These are phyloP conservation scores for Calocera viscosa DNA, from an alignment of 768 basidiomycete genomes.

Conservation along the genomic window DNA sequence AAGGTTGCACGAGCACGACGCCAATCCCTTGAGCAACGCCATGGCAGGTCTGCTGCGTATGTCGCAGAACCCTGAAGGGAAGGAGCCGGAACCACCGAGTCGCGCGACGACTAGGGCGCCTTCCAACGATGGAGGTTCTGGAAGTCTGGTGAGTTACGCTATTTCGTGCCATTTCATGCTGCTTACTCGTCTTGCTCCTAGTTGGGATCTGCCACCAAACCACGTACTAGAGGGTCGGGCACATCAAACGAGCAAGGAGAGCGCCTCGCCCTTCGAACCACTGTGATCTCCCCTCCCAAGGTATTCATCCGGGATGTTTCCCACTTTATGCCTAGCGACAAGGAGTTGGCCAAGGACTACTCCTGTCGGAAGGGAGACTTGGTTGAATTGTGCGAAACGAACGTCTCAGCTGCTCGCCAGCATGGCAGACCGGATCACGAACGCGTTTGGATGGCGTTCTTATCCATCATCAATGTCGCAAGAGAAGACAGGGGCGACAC, in stretches of 20 bases:
- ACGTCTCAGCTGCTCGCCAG: constrained; percentile 46
- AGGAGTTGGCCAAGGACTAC: constrained; percentile 52
- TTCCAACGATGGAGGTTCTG: neutral
- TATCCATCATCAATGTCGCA: constrained; percentile 33
- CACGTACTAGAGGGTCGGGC: constrained; percentile 1
- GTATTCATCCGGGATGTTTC: constrained; percentile 36
- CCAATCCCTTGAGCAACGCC: constrained; percentile 14
- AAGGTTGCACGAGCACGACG: constrained; percentile 10
- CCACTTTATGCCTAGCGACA: constrained; percentile 40
- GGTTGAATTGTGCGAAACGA: constrained; percentile 43
- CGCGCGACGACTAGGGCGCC: neutral
- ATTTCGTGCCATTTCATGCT: neutral
- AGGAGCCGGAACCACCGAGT: constrained; percentile 3
- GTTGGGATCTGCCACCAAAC: neutral
- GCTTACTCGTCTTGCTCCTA: neutral
- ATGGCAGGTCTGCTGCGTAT: constrained; percentile 13
- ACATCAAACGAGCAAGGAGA: neutral
- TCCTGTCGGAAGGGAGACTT: constrained; percentile 34
- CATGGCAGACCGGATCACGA: constrained; percentile 59
- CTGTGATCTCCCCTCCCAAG: neutral
- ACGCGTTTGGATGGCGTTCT: constrained; percentile 48
- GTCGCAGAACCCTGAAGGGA: constrained; percentile 9
- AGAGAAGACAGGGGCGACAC: neutral
- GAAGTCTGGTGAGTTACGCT: constrained; percentile 1
- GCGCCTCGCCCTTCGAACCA: constrained; percentile 28